Evolutionary conservation across 73 alveolate species (phyloP).

Genomic region (Diophrys appendiculata): DNA sequence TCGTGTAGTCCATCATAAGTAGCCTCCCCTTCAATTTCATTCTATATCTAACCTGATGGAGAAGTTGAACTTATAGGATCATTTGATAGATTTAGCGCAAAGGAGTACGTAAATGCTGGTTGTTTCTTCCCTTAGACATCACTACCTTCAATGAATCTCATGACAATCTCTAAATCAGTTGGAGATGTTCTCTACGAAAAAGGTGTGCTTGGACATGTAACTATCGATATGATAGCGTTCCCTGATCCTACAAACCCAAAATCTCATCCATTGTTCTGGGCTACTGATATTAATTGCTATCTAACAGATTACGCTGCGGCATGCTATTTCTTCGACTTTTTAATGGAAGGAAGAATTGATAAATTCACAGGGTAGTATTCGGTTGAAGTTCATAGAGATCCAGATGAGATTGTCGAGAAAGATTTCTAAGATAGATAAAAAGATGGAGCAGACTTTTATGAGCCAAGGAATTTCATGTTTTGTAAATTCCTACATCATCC

Average conservation of each 20-base stretch:
- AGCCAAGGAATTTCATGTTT: conserved; percentile 62
- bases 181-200: conserved; percentile 63
- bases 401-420: conserved; percentile 53
- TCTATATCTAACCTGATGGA: conserved; percentile 75
- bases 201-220: conserved; percentile 68
- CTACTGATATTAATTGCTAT: conserved; percentile 58
- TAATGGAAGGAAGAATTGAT: conserved; percentile 68
- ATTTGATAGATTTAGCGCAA: conserved; percentile 66
- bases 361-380: conserved; percentile 60
- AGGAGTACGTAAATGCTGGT: conserved; percentile 63
- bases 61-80: conserved; percentile 65
- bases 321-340: conserved; percentile 58
- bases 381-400: conserved; percentile 64
- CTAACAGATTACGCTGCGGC: conserved; percentile 64
- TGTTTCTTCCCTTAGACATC: conserved; percentile 71
- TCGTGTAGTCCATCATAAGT: conserved; percentile 44
- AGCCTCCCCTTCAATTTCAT: conserved; percentile 72
- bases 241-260: conserved; percentile 67
- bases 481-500: conserved; percentile 71
- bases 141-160: conserved; percentile 57
- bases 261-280: conserved; percentile 70
- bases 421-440: conserved; percentile 12
- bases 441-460: conserved; percentile 55
- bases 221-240: conserved; percentile 60
- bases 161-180: conserved; percentile 58